A percentile compares a stretch with the other conserved stretches of the same genome.
Evolutionary conservation across 306 rosid genomes (phyloP).

Genomic region (Ormosia semicastrata): DNA sequence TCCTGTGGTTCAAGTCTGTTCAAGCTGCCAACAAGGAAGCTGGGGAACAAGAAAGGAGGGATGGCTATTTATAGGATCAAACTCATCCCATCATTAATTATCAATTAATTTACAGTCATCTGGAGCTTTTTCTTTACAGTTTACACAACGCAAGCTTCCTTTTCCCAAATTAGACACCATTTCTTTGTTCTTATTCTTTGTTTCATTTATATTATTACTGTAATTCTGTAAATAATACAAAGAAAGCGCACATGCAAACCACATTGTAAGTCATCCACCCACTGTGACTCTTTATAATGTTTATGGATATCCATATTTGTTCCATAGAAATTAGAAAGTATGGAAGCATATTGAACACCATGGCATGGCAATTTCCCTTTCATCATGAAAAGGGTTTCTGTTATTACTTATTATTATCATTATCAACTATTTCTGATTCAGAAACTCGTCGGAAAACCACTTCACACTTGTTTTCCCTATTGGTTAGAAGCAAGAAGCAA

Average conservation of each 20-base stretch:
- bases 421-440: too few species aligned
- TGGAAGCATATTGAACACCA: neutral
- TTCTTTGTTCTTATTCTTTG: neutral
- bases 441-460: too few species aligned
- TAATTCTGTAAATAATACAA: too few species aligned
- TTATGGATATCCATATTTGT: neutral
- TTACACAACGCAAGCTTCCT: neutral
- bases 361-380: too few species aligned
- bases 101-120: neutral
- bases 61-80: constrained; percentile 60
- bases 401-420: too few species aligned
- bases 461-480: too few species aligned
- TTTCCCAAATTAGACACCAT: neutral
- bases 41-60: constrained; percentile 91
- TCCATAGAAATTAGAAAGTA: neutral
- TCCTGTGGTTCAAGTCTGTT: constrained; percentile 88
- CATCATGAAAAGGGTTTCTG: too few species aligned
- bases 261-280: neutral
- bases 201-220: neutral
- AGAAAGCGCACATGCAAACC: constrained; percentile 1
- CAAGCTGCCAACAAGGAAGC: constrained; percentile 93
- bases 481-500: too few species aligned
- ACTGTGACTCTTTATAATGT: constrained; percentile 4
- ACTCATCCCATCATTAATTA: neutral
- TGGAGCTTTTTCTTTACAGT: neutral